A percentile compares a stretch with the other conserved stretches of the same genome.
Conservation (phyloP, 805 yeast species). For the Blastobotrys muscicola region DNA sequence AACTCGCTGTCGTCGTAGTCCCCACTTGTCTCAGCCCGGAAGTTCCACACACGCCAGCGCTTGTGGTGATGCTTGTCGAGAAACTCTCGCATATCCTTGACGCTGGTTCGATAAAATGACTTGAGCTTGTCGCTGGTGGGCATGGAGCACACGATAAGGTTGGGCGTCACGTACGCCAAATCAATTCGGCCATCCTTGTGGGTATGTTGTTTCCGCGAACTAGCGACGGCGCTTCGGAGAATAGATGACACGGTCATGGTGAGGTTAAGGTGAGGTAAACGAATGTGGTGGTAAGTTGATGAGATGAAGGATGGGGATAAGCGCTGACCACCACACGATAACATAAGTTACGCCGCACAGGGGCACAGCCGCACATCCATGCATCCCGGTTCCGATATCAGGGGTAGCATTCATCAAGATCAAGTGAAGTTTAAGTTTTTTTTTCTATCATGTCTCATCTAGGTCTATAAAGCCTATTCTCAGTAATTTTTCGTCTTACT, state of each 20-base stretch:
- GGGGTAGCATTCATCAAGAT: not conserved
- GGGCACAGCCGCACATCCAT: not conserved
- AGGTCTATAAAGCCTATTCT: too few species aligned
- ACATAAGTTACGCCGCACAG: not conserved
- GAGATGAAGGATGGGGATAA: not conserved
- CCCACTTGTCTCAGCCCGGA: slow-evolving; percentile 48
- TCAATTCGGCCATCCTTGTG: slow-evolving; percentile 39
- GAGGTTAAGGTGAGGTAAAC: not conserved
- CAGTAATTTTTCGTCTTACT: too few species aligned
- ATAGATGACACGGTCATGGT: slow-evolving; percentile 18
- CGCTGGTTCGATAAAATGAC: slow-evolving; percentile 42
- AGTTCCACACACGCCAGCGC: slow-evolving; percentile 67
- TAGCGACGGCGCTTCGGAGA: slow-evolving; percentile 22
- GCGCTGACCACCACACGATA: not conserved
- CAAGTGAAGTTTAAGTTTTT: not conserved
- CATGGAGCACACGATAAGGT: slow-evolving; percentile 64
- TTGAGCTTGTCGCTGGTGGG: slow-evolving; percentile 45
- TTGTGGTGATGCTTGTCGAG: slow-evolving; percentile 38
- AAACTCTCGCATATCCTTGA: slow-evolving; percentile 41
- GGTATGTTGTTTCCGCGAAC: slow-evolving; percentile 21
- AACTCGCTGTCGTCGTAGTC: slow-evolving; percentile 31
- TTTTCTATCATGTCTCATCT: too few species aligned
- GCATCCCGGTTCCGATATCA: not conserved
- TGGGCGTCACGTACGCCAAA: slow-evolving; percentile 54
- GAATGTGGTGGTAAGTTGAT: not conserved